Evolutionary conservation across 768 basidiomycete species (phyloP).

Genomic region (Pholiota microspora): DNA sequence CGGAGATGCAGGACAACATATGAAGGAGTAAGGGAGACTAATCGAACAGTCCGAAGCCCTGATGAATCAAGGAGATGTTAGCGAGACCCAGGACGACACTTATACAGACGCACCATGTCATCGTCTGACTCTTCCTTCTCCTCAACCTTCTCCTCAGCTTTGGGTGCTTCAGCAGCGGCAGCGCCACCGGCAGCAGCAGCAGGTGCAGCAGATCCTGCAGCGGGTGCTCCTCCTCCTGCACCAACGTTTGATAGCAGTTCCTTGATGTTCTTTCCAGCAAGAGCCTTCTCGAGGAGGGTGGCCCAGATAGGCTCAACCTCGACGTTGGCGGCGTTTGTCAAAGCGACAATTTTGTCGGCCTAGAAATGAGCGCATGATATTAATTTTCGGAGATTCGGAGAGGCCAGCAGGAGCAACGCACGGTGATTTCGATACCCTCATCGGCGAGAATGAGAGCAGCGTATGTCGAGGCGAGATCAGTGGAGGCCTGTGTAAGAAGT

Average conservation of each 20-base stretch:
- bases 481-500: slow-evolving; percentile 35
- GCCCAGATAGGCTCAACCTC: slow-evolving; percentile 99
- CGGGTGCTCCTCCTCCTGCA: slow-evolving; percentile 85
- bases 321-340: slow-evolving; percentile 79
- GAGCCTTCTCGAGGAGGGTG: slow-evolving; percentile 92
- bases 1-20: slow-evolving; percentile 11
- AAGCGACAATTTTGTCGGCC: slow-evolving; percentile 90
- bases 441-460: slow-evolving; percentile 98
- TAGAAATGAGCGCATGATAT: slow-evolving; percentile 28
- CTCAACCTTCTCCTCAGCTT: slow-evolving; percentile 83
- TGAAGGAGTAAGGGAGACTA: slow-evolving; percentile 37
- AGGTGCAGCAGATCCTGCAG: slow-evolving; percentile 54
- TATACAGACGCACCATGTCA: slow-evolving; percentile 64
- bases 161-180: slow-evolving; percentile 69
- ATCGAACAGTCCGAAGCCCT: slow-evolving; percentile 98
- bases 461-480: slow-evolving; percentile 92
- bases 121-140: slow-evolving; percentile 90
- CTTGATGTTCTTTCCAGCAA: slow-evolving; percentile 97
- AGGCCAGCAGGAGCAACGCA: slow-evolving; percentile 40
- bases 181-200: slow-evolving; percentile 58
- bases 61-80: slow-evolving; percentile 3
- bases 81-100: not conserved
- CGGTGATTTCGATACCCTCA: slow-evolving; percentile 96
- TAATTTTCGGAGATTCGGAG: slow-evolving; percentile 11
- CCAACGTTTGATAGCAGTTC: slow-evolving; percentile 95